Conservation (phyloP, 345 rosid species). For the Gossypium raimondii region DNA sequence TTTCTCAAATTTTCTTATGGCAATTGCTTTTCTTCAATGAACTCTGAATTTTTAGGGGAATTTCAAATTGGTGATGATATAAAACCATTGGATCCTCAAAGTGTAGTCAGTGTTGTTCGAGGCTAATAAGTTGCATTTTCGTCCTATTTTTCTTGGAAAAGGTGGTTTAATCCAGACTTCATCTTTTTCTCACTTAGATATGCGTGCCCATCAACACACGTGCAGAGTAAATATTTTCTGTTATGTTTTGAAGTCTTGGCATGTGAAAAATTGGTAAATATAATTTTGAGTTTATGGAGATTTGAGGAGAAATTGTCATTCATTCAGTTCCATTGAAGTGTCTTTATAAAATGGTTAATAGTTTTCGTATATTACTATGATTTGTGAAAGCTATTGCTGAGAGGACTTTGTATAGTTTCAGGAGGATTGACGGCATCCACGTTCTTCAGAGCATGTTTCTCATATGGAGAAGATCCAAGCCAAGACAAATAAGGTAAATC, state of each 20-base stretch:
- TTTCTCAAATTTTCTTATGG: not conserved
- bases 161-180: constrained; percentile 42
- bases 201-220: not conserved
- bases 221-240: not conserved
- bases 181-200: not conserved
- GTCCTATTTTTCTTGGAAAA: constrained; percentile 55
- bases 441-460: constrained; percentile 66
- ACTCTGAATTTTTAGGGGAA: constrained; percentile 41
- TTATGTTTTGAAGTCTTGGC: not conserved
- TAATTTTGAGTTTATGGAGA: not conserved
- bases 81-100: constrained; percentile 43
- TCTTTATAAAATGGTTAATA: constrained; percentile 3
- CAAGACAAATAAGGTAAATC: constrained; percentile 69
- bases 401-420: constrained; percentile 23
- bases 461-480: constrained; percentile 72
- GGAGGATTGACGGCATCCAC: constrained; percentile 47
- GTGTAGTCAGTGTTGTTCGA: constrained; percentile 75
- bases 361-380: not conserved
- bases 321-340: not conserved
- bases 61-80: constrained; percentile 45
- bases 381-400: constrained; percentile 12
- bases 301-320: not conserved
- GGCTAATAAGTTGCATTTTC: constrained; percentile 88
- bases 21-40: not conserved
- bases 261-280: not conserved